Conservation (phyloP, 208 protist species). For the Trypanosoma avium region DNA sequence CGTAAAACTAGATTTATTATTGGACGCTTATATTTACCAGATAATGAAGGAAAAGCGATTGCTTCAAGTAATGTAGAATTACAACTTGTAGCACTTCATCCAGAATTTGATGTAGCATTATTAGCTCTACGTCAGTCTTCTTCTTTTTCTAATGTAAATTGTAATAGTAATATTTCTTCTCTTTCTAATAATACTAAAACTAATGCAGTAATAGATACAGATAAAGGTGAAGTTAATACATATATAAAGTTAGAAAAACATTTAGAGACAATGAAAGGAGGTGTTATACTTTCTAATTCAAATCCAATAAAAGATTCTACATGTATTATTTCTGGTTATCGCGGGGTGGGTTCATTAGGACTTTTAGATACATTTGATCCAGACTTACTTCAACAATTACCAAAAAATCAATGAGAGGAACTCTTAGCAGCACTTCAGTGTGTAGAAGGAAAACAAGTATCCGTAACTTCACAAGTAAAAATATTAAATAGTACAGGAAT, state of each 20-base stretch:
- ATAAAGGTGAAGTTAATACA: neutral
- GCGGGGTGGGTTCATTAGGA: constrained; percentile 56
- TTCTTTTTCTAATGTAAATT: too few relatives aligned
- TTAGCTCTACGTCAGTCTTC: constrained; percentile 23
- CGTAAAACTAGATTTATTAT: constrained; percentile 72
- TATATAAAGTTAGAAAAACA: neutral
- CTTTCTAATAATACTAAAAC: too few relatives aligned
- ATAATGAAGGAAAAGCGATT: constrained; percentile 26
- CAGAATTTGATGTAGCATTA: constrained; percentile 56
- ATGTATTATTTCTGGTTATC: constrained; percentile 47
- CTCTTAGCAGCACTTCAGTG: constrained; percentile 50
- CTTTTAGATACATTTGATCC: constrained; percentile 78
- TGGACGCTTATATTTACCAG: constrained; percentile 42
- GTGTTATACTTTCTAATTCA: constrained; percentile 5
- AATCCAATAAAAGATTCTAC: constrained; percentile 1
- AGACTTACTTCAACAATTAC: constrained; percentile 53
- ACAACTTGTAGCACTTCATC: constrained; percentile 56
- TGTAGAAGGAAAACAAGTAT: constrained; percentile 66
- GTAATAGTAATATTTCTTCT: too few relatives aligned
- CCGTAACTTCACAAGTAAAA: constrained; percentile 24
- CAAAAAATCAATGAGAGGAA: constrained; percentile 41
- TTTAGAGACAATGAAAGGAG: constrained; percentile 1
- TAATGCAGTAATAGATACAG: too few relatives aligned
- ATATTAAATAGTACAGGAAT: constrained; percentile 52
- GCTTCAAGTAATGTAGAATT: constrained; percentile 22